phyloP scores from a whole-genome alignment of 108 stramenopile species.

The Pseudonitzschia multiseries region DNA sequence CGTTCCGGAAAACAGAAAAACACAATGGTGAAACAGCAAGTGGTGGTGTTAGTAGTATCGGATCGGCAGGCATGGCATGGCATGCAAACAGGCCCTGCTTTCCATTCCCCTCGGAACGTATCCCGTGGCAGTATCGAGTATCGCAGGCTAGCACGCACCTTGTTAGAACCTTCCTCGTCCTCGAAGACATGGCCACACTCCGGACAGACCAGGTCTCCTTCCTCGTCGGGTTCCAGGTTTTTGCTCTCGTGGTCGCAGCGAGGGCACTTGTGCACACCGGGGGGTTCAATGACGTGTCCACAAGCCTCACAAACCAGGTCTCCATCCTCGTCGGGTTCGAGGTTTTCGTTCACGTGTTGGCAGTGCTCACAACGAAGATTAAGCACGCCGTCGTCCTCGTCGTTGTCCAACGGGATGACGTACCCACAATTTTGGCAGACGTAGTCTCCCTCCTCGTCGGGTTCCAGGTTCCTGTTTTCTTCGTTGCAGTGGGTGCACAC shows the following conservation, averaged over 20 bases:
- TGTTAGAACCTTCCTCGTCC: no score
- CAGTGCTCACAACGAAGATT: slow-evolving; percentile 28
- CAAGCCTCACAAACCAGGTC: slow-evolving; percentile 40
- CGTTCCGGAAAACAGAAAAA: background rate
- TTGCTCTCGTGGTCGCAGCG: slow-evolving; percentile 30
- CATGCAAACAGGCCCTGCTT: no score
- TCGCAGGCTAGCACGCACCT: background rate
- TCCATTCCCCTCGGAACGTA: no score
- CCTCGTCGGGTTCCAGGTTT: slow-evolving; percentile 32
- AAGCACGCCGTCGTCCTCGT: slow-evolving; percentile 1
- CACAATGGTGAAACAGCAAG: background rate
- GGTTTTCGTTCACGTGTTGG: slow-evolving; percentile 26
- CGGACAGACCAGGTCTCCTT: slow-evolving; percentile 38
- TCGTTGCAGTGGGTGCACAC: slow-evolving; percentile 26
- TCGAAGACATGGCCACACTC: slow-evolving; percentile 30
- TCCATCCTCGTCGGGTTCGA: slow-evolving; percentile 35
- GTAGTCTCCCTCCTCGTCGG: slow-evolving; percentile 31
- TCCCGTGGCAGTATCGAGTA: no score
- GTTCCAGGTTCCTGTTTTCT: slow-evolving; percentile 15
- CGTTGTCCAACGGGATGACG: slow-evolving; percentile 2
- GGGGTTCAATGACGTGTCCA: slow-evolving; percentile 20
- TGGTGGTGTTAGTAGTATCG: no score
- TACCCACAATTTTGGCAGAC: slow-evolving; percentile 31
- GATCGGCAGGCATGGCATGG: background rate
- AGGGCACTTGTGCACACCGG: no score